A percentile compares a stretch with the other conserved stretches of the same genome.
phyloP scores from a whole-genome alignment of 2,329 filamentous ascomycete species.

The Phoma sp. region DNA sequence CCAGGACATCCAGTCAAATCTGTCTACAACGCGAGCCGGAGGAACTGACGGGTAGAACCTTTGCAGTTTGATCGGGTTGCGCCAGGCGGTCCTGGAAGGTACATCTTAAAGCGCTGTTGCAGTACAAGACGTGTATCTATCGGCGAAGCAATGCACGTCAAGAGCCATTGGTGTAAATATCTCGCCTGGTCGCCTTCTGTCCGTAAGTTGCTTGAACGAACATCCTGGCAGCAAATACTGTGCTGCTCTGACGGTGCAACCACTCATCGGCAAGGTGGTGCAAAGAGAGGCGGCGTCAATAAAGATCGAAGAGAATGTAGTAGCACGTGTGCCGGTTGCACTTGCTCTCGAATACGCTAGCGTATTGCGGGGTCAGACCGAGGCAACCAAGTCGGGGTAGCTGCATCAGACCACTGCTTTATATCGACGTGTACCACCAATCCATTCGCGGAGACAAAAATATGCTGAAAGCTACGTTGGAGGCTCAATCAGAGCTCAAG shows the following conservation, averaged over 20 bases:
- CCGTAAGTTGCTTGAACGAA: neutral
- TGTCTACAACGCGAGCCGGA: too few relatives aligned
- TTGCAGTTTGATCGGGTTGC: too few relatives aligned
- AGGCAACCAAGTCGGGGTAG: neutral
- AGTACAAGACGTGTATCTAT: too few relatives aligned
- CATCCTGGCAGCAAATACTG: neutral
- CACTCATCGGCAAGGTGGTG: too few relatives aligned
- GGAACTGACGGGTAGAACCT: too few relatives aligned
- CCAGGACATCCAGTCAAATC: too few relatives aligned
- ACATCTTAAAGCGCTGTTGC: too few relatives aligned
- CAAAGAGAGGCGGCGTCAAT: too few relatives aligned
- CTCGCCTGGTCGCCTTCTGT: neutral
- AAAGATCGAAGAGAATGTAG: neutral
- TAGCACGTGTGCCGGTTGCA: neutral
- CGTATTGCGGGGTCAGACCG: neutral
- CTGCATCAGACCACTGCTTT: neutral
- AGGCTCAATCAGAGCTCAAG: constrained; percentile 22
- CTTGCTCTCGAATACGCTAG: constrained; percentile 9
- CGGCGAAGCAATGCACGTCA: neutral
- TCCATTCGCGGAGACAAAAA: neutral
- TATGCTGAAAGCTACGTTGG: constrained; percentile 10
- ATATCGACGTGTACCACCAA: neutral
- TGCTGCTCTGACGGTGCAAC: too few relatives aligned
- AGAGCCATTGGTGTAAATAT: too few relatives aligned
- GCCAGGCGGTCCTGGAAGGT: too few relatives aligned